Conservation (phyloP, 768 basidiomycete genomes). For the Butyriboletus loyo region DNA sequence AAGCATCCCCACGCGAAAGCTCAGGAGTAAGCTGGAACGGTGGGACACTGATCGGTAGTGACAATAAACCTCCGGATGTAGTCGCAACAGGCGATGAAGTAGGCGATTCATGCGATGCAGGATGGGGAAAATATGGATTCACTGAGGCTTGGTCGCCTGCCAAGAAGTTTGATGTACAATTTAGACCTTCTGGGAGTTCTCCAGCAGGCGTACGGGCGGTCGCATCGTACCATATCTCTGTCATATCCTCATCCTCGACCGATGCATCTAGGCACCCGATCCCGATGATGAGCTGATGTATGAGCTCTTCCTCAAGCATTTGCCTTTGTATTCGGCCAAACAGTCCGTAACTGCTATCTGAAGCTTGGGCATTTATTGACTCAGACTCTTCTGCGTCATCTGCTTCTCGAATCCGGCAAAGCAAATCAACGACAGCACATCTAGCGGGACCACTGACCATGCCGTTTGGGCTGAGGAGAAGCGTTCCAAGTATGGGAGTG, state of each 20-base stretch:
- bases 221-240: slow-evolving; percentile 33
- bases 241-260: slow-evolving; percentile 34
- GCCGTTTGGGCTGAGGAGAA: slow-evolving; percentile 78
- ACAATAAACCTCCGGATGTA: slow-evolving; percentile 12
- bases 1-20: slow-evolving; percentile 10
- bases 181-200: slow-evolving; percentile 22
- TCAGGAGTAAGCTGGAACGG: slow-evolving; percentile 18
- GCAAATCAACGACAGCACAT: slow-evolving; percentile 72
- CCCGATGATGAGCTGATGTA: slow-evolving; percentile 85
- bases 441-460: slow-evolving; percentile 72
- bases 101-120: slow-evolving; percentile 31
- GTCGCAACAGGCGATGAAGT: slow-evolving; percentile 23
- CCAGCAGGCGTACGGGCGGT: slow-evolving; percentile 30
- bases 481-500: slow-evolving; percentile 85
- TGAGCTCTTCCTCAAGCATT: slow-evolving; percentile 75
- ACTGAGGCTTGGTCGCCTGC: slow-evolving; percentile 14
- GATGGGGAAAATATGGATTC: slow-evolving; percentile 56
- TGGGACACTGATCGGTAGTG: slow-evolving; percentile 12
- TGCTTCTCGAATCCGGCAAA: slow-evolving; percentile 64
- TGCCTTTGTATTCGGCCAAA: slow-evolving; percentile 56
- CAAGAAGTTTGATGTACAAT: slow-evolving; percentile 7
- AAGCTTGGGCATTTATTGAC: slow-evolving; percentile 33
- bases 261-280: slow-evolving; percentile 69
- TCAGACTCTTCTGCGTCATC: slow-evolving; percentile 42
- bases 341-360: slow-evolving; percentile 36